Percentiles rank a stretch among this genome's conserved stretches.
Evolutionary conservation across 352 stramenopile species (phyloP).

Genomic region (Pythium coloratum): DNA sequence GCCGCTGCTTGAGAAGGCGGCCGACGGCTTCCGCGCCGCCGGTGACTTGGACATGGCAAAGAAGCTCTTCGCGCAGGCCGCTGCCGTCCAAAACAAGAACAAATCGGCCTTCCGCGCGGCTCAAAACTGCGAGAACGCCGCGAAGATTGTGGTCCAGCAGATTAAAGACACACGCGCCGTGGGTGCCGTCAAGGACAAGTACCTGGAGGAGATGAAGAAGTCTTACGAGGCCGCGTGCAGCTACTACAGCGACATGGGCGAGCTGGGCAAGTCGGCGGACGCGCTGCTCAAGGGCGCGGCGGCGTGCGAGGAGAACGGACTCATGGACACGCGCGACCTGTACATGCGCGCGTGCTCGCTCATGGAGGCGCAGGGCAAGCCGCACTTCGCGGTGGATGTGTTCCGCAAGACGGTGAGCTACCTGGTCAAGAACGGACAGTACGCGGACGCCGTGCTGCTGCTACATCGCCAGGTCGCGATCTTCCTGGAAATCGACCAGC

Average conservation of each 20-base stretch:
- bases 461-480: conserved; percentile 52
- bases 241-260: conserved; percentile 80
- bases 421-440: conserved; percentile 54
- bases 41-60: conserved; percentile 67
- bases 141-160: conserved; percentile 71
- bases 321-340: conserved; percentile 51
- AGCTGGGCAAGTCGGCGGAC: conserved; percentile 81
- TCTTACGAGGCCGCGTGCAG: conserved; percentile 63
- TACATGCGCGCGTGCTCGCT: conserved; percentile 72
- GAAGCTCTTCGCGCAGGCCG: conserved; percentile 53
- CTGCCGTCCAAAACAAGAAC: conserved; percentile 70
- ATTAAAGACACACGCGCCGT: conserved; percentile 52
- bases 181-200: conserved; percentile 29
- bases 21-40: conserved; percentile 64
- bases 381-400: conserved; percentile 78
- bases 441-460: conserved; percentile 45
- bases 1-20: conserved; percentile 71
- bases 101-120: conserved; percentile 71
- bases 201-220: conserved; percentile 47
- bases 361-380: conserved; percentile 78
- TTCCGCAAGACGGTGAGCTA: conserved; percentile 82
- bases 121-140: conserved; percentile 74
- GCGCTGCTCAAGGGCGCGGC: conserved; percentile 67
- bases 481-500: conserved; percentile 70
- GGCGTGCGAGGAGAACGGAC: conserved; percentile 47